These are phyloP conservation scores for Zanthoxylum bungeanum DNA, from an alignment of 345 rosid genomes.

Conservation along the genomic window DNA sequence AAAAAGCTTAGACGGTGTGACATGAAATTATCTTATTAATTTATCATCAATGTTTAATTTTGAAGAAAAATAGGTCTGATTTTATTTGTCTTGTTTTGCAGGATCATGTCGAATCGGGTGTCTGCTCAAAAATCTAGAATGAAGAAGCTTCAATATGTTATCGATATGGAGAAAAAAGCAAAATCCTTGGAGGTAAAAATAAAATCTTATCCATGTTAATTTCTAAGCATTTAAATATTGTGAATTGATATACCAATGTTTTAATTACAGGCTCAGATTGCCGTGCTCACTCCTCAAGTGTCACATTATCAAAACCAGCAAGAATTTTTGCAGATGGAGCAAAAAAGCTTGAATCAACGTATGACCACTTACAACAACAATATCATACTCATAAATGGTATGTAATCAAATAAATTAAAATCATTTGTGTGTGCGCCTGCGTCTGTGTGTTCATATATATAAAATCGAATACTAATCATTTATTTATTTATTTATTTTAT, in stretches of 20 bases:
- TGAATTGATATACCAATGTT: not conserved
- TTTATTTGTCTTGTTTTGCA: constrained; percentile 1
- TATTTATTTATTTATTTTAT: too few relatives aligned
- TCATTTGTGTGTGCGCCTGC: not conserved
- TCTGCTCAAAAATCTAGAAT: constrained; percentile 32
- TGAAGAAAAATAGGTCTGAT: not conserved
- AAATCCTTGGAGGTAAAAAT: constrained; percentile 28
- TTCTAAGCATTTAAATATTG: not conserved
- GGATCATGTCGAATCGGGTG: constrained; percentile 30
- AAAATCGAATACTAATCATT: not conserved
- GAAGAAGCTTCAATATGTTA: constrained; percentile 16
- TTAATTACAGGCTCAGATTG: constrained; percentile 16
- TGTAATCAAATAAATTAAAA: not conserved
- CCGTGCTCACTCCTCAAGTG: constrained; percentile 24
- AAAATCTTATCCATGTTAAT: not conserved
- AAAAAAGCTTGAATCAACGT: not conserved
- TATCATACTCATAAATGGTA: constrained; percentile 14
- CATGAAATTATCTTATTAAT: not conserved
- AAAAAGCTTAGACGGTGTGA: constrained; percentile 38
- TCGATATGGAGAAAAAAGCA: constrained; percentile 23
- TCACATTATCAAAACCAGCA: not conserved
- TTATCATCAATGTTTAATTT: not conserved
- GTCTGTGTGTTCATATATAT: not conserved
- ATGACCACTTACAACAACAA: not conserved
- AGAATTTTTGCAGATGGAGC: constrained; percentile 17